Evolutionary conservation across 2,329 filamentous ascomycete genomes (phyloP), one percentile per base, ranked within the genome.

Genomic region (Gnomoniopsis sp.): DNA sequence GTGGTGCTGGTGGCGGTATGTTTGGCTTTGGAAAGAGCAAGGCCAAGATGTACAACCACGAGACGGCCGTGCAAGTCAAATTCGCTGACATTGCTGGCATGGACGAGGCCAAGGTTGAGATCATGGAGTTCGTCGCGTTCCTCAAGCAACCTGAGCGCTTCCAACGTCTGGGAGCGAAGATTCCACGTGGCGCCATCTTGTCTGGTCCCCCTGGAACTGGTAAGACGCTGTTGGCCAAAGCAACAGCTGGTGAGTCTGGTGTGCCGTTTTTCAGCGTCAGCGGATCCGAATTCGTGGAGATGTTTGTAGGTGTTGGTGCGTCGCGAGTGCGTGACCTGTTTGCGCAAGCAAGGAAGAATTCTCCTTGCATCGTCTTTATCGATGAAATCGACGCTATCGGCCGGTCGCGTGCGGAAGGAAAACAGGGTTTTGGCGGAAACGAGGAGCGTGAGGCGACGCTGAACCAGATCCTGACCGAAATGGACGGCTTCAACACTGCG

Each of bases 91-190:
- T 99, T 47, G 95, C 95, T 46, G 95, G 95, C 65, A 93, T 98
- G 87, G 95, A 99, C 72, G 95, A 99, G 76, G 95, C 95, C 58
- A 99, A 99, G 82, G 81, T 87, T 58, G 95, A 99, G 75, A 99
- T 99, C 66, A 97, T 98, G 92, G 95, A 99, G 75, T 99, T 99
- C 68, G 95, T 99, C 66, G 93, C 89, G 71, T 99, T 99, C 80
- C 77, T 99, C 63, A 93, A 97, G 79, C 89, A 95, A 68, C 95
- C 95, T 0, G 90, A 91, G 67, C 88, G 90, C 64, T 99, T 96
- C 76, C 88, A 96, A 77, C 90, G 90, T 73, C 85, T 99, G 19
- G 95, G 95, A 68, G 95, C 95, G 63, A 99, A 99, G 80, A 99
- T 99, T 55, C 95, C 95, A 41, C 91, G 95, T 64, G 95, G 95